A percentile compares a stretch with the other conserved stretches of the same genome.
Evolutionary conservation across 1,284 basidiomycete genomes (phyloP).

Genomic region (Cutaneotrichosporon cutaneum): DNA sequence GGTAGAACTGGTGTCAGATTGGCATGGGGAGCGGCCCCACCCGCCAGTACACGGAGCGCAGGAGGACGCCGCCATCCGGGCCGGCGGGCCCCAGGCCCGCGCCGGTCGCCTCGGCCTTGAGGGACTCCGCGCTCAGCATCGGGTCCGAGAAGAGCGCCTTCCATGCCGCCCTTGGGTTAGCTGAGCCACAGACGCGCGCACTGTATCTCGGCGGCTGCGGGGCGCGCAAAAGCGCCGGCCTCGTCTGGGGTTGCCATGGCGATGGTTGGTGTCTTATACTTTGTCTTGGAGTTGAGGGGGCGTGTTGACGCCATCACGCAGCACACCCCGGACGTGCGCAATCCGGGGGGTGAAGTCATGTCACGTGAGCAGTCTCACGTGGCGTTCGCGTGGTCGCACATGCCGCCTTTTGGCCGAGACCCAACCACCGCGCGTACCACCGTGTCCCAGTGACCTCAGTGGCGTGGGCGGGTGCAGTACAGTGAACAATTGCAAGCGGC

Average conservation of each 20-base stretch:
- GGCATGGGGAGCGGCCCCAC: conserved; percentile 31
- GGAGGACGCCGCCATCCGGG: conserved; percentile 38
- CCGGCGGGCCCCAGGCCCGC: conserved; percentile 40
- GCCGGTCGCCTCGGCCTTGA: conserved; percentile 40
- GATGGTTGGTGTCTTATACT: neutral
- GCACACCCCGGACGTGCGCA: too few species aligned
- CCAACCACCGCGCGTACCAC: too few species aligned
- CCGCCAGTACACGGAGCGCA: conserved; percentile 53
- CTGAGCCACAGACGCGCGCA: neutral
- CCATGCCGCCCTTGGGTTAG: conserved; percentile 40
- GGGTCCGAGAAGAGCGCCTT: conserved; percentile 46
- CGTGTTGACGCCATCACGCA: neutral
- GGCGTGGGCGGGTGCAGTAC: too few species aligned
- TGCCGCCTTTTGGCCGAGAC: too few species aligned
- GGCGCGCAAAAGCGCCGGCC: neutral
- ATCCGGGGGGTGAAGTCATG: neutral
- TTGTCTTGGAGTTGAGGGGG: neutral
- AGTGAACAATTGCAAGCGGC: too few species aligned
- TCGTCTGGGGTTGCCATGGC: conserved; percentile 3
- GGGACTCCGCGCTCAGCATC: conserved; percentile 41
- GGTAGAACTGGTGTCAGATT: conserved; percentile 45
- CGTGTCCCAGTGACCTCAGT: too few species aligned
- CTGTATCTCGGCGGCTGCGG: neutral
- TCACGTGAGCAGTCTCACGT: neutral
- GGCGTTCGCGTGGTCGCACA: too few species aligned